phyloP scores from a whole-genome alignment of 208 protist species.

The Crithidia acanthocephali region DNA sequence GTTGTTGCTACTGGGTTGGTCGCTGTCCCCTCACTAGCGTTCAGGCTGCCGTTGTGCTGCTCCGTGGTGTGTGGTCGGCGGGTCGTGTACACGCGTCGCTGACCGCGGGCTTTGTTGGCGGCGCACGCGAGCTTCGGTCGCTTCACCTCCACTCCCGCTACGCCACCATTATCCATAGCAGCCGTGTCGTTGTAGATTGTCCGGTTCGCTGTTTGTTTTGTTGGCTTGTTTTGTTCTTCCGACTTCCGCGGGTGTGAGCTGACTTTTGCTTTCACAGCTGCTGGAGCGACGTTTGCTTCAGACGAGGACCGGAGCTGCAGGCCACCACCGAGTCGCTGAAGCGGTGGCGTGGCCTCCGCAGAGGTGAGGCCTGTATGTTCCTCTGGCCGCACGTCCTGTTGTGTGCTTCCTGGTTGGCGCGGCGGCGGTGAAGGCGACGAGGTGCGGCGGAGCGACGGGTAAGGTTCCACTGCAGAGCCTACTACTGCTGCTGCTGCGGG shows the following conservation, averaged over 20 bases:
- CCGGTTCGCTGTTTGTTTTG: background rate
- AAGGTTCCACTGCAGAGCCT: background rate
- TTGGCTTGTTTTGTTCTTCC: background rate
- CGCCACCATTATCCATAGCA: background rate
- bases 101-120: background rate
- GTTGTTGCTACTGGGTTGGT: no score
- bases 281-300: constrained; percentile 6
- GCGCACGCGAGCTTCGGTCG: constrained; percentile 9
- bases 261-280: background rate
- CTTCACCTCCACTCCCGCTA: background rate
- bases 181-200: background rate
- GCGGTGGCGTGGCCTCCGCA: background rate
- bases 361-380: background rate
- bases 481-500: background rate
- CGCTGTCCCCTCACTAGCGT: background rate
- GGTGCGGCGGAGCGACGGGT: background rate
- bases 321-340: background rate
- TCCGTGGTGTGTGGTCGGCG: constrained; percentile 9
- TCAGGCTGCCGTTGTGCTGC: no score
- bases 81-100: constrained; percentile 21
- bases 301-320: constrained; percentile 17
- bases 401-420: background rate
- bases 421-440: constrained; percentile 19
- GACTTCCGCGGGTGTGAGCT: background rate
- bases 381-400: background rate